These are phyloP conservation scores for Pisolithus marmoratus DNA, from an alignment of 768 basidiomycete species.

Conservation along the genomic window DNA sequence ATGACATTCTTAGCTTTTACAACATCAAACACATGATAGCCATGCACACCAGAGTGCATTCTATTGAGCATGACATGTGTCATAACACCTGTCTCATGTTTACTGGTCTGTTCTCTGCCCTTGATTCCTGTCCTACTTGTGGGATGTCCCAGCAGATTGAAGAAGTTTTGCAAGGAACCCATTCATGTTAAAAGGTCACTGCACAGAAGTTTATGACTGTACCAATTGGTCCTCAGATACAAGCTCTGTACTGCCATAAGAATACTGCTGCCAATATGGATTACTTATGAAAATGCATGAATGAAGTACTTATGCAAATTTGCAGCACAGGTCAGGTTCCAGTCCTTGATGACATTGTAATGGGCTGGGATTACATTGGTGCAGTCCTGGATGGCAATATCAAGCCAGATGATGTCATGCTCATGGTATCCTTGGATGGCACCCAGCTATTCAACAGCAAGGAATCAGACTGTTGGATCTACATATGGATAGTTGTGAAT, in stretches of 20 bases:
- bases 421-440: conserved; percentile 36
- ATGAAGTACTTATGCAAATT: conserved; percentile 16
- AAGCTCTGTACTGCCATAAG: conserved; percentile 28
- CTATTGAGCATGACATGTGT: conserved; percentile 38
- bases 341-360: not conserved
- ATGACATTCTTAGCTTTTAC: conserved; percentile 21
- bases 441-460: conserved; percentile 26
- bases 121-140: conserved; percentile 29
- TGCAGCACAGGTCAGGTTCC: not conserved
- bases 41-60: conserved; percentile 23
- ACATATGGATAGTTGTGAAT: conserved; percentile 35
- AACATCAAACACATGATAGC: conserved; percentile 4
- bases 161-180: not conserved
- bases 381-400: conserved; percentile 7
- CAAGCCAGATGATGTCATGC: conserved; percentile 19
- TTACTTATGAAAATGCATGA: conserved; percentile 17
- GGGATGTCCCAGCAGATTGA: conserved; percentile 23
- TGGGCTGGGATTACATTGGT: conserved; percentile 10
- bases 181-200: conserved; percentile 15
- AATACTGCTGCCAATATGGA: conserved; percentile 20
- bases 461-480: conserved; percentile 28
- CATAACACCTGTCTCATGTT: conserved; percentile 35
- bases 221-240: conserved; percentile 38
- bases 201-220: conserved; percentile 32
- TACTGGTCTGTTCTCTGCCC: conserved; percentile 30